A percentile compares a stretch with the other conserved stretches of the same genome.
phyloP scores from a whole-genome alignment of 2,329 filamentous ascomycete species.

The Capronia americana region DNA sequence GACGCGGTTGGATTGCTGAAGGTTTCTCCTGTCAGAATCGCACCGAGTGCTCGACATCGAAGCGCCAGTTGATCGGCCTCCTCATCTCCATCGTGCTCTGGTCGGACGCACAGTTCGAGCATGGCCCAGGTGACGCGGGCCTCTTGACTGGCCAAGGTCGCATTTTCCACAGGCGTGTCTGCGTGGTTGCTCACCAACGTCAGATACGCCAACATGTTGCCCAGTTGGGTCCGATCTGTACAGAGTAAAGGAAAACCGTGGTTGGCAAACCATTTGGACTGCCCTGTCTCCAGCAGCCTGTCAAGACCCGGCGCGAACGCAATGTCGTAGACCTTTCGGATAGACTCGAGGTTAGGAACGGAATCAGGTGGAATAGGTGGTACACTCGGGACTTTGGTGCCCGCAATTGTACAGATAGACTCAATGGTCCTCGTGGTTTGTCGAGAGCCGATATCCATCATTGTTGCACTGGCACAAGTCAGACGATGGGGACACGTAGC shows the following conservation, averaged over 20 bases:
- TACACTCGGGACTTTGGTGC: conserved; percentile 48
- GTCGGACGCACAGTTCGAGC: conserved; percentile 59
- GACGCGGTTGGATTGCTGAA: conserved; percentile 35
- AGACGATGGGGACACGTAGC: background rate
- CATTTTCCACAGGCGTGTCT: conserved; percentile 31
- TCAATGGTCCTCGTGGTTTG: conserved; percentile 64
- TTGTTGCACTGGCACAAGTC: conserved; percentile 30
- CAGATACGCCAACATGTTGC: conserved; percentile 71
- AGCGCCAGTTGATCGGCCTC: conserved; percentile 44
- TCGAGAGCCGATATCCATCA: conserved; percentile 27
- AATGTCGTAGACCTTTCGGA: conserved; percentile 73
- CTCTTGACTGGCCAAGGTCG: conserved; percentile 42
- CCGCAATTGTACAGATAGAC: conserved; percentile 72
- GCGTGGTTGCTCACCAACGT: conserved; percentile 42
- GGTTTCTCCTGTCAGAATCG: conserved; percentile 38
- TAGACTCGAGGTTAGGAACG: conserved; percentile 65
- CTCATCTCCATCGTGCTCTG: conserved; percentile 36
- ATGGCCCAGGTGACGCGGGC: conserved; percentile 64
- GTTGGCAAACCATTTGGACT: conserved; percentile 71
- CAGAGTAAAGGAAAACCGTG: conserved; percentile 62
- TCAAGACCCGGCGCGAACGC: conserved; percentile 78
- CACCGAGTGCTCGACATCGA: conserved; percentile 35
- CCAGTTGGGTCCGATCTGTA: conserved; percentile 64
- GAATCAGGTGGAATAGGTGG: conserved; percentile 63
- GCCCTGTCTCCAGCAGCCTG: conserved; percentile 73